Conservation (phyloP, 306 rosid species). For the Ammopiptanthus mongolicus region DNA sequence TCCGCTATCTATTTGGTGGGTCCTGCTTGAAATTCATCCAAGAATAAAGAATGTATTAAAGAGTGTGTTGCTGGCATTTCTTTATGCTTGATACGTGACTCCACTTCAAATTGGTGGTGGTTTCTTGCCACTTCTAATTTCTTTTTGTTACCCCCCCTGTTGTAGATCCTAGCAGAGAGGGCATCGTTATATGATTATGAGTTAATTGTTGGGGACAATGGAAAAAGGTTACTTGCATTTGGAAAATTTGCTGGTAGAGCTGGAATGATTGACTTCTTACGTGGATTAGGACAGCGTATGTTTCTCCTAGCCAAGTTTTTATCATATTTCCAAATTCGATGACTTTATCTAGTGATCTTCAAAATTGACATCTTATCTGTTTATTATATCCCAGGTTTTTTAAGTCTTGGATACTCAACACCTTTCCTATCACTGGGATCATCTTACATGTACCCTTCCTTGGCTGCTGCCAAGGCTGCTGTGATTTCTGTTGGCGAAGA, state of each 20-base stretch:
- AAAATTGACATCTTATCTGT: constrained; percentile 14
- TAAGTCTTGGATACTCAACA: constrained; percentile 92
- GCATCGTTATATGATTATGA: constrained; percentile 83
- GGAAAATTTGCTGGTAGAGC: constrained; percentile 96
- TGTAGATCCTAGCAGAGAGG: constrained; percentile 68
- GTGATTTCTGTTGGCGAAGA: constrained; percentile 93
- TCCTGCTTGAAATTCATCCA: too few relatives aligned
- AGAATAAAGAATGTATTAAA: too few relatives aligned
- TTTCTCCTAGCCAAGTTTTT: neutral
- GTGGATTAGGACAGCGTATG: constrained; percentile 82
- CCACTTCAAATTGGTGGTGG: neutral
- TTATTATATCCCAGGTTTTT: constrained; percentile 48
- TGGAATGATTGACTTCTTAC: constrained; percentile 81
- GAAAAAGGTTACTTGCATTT: constrained; percentile 77
- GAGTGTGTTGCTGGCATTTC: neutral
- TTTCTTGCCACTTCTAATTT: constrained; percentile 13
- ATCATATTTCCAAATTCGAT: neutral
- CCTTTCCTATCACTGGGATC: constrained; percentile 89
- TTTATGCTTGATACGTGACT: neutral
- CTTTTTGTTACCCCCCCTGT: neutral
- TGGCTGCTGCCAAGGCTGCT: constrained; percentile 96
- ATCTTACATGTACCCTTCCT: constrained; percentile 92
- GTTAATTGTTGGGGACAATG: constrained; percentile 75
- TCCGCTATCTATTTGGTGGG: too few relatives aligned
- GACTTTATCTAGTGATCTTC: neutral